Percentiles rank a stretch among this genome's conserved stretches.
Evolutionary conservation across 805 yeast genomes (phyloP).

Genomic region (Candida krabiensis): DNA sequence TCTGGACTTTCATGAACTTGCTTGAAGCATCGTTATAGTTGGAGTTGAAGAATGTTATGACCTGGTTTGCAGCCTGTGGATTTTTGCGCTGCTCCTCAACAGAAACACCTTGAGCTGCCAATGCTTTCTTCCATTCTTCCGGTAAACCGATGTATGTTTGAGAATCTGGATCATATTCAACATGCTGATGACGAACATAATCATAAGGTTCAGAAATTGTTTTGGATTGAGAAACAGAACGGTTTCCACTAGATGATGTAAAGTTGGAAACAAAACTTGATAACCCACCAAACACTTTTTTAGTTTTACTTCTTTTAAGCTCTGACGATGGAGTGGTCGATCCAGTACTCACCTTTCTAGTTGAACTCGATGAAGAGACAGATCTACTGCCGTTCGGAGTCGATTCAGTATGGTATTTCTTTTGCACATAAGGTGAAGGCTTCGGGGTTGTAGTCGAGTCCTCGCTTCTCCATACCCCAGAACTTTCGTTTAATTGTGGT

Average conservation of each 20-base stretch:
- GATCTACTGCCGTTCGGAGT: slow-evolving; percentile 11
- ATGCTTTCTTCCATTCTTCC: slow-evolving; percentile 83
- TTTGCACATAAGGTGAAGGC: slow-evolving; percentile 2
- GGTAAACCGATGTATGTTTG: slow-evolving; percentile 94
- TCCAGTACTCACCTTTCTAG: slow-evolving; percentile 13
- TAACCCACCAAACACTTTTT: slow-evolving; percentile 59
- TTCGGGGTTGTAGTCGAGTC: not conserved
- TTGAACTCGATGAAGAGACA: slow-evolving; percentile 14
- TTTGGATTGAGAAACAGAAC: slow-evolving; percentile 24
- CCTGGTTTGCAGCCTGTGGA: slow-evolving; percentile 76
- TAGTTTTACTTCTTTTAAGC: slow-evolving; percentile 42
- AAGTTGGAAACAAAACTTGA: slow-evolving; percentile 39
- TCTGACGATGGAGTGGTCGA: slow-evolving; percentile 15
- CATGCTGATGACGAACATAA: slow-evolving; percentile 89
- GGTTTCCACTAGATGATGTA: slow-evolving; percentile 10
- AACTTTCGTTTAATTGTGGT: not conserved
- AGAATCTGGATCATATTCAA: slow-evolving; percentile 79
- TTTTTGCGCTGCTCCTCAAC: slow-evolving; percentile 85
- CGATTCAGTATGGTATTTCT: slow-evolving; percentile 1
- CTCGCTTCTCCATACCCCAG: not conserved
- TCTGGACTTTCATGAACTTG: slow-evolving; percentile 32
- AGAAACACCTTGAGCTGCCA: slow-evolving; percentile 85
- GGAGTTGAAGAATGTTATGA: slow-evolving; percentile 28
- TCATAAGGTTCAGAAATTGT: slow-evolving; percentile 91
- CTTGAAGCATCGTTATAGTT: slow-evolving; percentile 24